Percentiles rank a stretch among this genome's conserved stretches.
Conservation (phyloP, 2,329 filamentous ascomycete genomes). For the Aspergillus sp. region DNA sequence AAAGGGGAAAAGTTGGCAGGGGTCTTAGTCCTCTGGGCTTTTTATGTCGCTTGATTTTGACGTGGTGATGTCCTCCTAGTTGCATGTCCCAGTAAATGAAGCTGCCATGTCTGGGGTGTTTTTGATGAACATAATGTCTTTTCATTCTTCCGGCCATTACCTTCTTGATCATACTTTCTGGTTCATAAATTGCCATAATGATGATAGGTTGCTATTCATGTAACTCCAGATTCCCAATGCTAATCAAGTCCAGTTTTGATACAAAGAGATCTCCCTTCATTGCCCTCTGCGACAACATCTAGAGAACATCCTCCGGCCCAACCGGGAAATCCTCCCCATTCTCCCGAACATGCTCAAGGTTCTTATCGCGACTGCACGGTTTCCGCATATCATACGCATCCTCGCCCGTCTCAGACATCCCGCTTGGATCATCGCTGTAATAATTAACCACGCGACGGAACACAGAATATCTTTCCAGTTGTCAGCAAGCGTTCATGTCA, state of each 20-base stretch:
- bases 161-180: not conserved
- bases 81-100: slow-evolving; percentile 2
- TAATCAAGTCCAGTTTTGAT: too few species aligned
- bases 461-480: slow-evolving; percentile 59
- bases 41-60: not conserved
- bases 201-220: too few species aligned
- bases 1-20: not conserved
- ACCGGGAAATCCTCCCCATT: slow-evolving; percentile 76
- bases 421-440: slow-evolving; percentile 77
- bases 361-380: slow-evolving; percentile 71
- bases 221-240: not conserved
- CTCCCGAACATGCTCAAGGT: slow-evolving; percentile 66
- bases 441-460: slow-evolving; percentile 86
- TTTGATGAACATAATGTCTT: not conserved
- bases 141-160: not conserved
- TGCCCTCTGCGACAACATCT: slow-evolving; percentile 3
- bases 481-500: not conserved
- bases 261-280: too few species aligned
- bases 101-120: not conserved
- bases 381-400: slow-evolving; percentile 98
- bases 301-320: slow-evolving; percentile 71
- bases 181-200: too few species aligned
- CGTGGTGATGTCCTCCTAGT: not conserved
- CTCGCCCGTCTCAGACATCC: slow-evolving; percentile 53
- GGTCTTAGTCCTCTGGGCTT: not conserved